phyloP scores from a whole-genome alignment of 495 filamentous ascomycete genomes.

The Tuber melanosporum region DNA sequence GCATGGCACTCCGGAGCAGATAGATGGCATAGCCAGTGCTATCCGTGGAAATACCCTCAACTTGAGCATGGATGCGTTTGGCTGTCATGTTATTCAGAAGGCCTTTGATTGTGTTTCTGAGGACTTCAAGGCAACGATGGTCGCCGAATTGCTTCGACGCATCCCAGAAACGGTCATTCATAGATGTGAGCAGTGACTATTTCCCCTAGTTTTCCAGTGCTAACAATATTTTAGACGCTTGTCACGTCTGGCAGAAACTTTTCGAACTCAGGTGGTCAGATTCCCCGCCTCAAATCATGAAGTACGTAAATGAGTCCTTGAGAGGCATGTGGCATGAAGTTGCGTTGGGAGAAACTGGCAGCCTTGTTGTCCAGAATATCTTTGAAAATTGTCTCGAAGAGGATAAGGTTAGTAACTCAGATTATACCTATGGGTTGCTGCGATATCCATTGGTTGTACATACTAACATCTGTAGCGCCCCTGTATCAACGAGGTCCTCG shows the following conservation, averaged over 20 bases:
- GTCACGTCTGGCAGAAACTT: constrained; percentile 99
- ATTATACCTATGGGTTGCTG: neutral
- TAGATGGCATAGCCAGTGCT: constrained; percentile 87
- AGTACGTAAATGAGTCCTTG: constrained; percentile 91
- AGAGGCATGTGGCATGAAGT: constrained; percentile 99
- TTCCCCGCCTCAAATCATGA: constrained; percentile 95
- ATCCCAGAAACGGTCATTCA: constrained; percentile 98
- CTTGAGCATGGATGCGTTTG: constrained; percentile 96
- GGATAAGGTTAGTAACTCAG: constrained; percentile 67
- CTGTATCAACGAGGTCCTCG: constrained; percentile 91
- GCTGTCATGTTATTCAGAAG: constrained; percentile 97
- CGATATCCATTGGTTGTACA: constrained; percentile 14
- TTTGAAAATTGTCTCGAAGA: constrained; percentile 99
- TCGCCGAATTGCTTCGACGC: constrained; percentile 86
- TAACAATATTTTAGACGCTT: constrained; percentile 55
- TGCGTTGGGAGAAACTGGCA: constrained; percentile 91
- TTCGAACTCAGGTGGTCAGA: constrained; percentile 95
- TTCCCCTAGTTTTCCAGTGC: neutral
- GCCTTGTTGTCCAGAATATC: constrained; percentile 96
- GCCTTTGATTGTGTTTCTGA: constrained; percentile 96
- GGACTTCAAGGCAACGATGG: constrained; percentile 96
- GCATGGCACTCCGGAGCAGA: constrained; percentile 90
- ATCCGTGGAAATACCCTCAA: constrained; percentile 92
- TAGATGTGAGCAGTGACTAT: constrained; percentile 50
- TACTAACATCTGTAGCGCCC: constrained; percentile 62